phyloP scores from a whole-genome alignment of 176 grass and related monocot genomes.

The Cenchrus americanus region DNA sequence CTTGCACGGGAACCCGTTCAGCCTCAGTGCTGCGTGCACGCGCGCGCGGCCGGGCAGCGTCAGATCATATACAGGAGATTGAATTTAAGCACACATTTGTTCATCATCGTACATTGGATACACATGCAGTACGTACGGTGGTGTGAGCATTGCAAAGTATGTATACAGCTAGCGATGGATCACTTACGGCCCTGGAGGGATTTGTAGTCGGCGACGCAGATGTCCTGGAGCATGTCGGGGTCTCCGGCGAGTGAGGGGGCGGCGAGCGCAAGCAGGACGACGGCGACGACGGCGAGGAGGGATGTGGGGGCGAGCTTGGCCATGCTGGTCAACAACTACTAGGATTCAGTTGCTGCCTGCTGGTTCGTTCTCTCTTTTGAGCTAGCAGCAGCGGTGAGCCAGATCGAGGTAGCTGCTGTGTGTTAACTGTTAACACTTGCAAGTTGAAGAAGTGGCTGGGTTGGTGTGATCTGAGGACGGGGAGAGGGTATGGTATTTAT shows the following conservation, averaged over 20 bases:
- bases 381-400: not conserved
- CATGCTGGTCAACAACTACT: not conserved
- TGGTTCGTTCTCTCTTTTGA: too few species aligned
- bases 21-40: constrained; percentile 46
- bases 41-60: too few species aligned
- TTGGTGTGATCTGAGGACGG: not conserved
- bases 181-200: constrained; percentile 59
- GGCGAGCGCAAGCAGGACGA: constrained; percentile 19
- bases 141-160: too few species aligned
- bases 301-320: constrained; percentile 17
- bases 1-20: constrained; percentile 85
- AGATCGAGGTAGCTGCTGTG: not conserved
- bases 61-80: not conserved
- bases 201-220: constrained; percentile 83
- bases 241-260: constrained; percentile 46
- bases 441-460: not conserved
- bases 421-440: too few species aligned
- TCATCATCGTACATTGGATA: too few species aligned
- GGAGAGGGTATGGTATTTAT: constrained; percentile 21
- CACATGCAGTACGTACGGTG: too few species aligned
- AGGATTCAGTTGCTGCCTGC: too few species aligned
- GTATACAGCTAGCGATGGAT: not conserved
- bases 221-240: constrained; percentile 82
- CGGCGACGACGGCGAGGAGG: not conserved
- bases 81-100: too few species aligned